phyloP scores from a whole-genome alignment of 2,329 filamentous ascomycete genomes.

The Penicillium crustosum region DNA sequence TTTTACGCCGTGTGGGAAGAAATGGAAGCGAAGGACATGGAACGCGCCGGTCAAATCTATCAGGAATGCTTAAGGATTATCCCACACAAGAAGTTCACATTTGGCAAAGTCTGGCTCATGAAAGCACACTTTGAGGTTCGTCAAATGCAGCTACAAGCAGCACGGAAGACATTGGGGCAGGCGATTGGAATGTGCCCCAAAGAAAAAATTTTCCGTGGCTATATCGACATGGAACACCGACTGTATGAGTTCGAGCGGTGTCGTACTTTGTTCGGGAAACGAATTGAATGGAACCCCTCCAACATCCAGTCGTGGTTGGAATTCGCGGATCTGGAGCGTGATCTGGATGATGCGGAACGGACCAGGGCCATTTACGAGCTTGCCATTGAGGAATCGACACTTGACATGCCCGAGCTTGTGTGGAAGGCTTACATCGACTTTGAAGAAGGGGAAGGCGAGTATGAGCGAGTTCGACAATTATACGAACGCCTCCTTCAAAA shows the following conservation, averaged over 20 bases:
- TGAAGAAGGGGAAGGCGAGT: slow-evolving; percentile 92
- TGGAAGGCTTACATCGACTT: slow-evolving; percentile 99
- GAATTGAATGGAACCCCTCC: slow-evolving; percentile 84
- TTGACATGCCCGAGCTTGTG: slow-evolving; percentile 96
- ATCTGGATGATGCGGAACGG: slow-evolving; percentile 84
- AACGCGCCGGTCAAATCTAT: slow-evolving; percentile 85
- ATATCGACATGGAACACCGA: slow-evolving; percentile 88
- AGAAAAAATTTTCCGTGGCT: slow-evolving; percentile 90
- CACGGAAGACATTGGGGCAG: slow-evolving; percentile 84
- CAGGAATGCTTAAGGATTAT: slow-evolving; percentile 81
- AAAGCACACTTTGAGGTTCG: slow-evolving; percentile 92
- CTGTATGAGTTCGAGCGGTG: slow-evolving; percentile 93
- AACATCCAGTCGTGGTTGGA: slow-evolving; percentile 96
- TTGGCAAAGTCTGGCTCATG: slow-evolving; percentile 92
- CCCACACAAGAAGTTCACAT: slow-evolving; percentile 95
- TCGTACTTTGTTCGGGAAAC: slow-evolving; percentile 88
- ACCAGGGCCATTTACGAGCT: slow-evolving; percentile 90
- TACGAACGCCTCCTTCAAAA: slow-evolving; percentile 91
- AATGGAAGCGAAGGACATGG: slow-evolving; percentile 73
- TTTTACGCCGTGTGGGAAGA: slow-evolving; percentile 98
- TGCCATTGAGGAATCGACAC: slow-evolving; percentile 73
- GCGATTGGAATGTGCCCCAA: slow-evolving; percentile 95
- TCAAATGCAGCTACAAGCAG: slow-evolving; percentile 74
- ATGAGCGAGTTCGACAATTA: slow-evolving; percentile 73
- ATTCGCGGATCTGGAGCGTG: slow-evolving; percentile 89